Conservation (phyloP, 2,329 filamentous ascomycete species). For the Clonostachys solani region DNA sequence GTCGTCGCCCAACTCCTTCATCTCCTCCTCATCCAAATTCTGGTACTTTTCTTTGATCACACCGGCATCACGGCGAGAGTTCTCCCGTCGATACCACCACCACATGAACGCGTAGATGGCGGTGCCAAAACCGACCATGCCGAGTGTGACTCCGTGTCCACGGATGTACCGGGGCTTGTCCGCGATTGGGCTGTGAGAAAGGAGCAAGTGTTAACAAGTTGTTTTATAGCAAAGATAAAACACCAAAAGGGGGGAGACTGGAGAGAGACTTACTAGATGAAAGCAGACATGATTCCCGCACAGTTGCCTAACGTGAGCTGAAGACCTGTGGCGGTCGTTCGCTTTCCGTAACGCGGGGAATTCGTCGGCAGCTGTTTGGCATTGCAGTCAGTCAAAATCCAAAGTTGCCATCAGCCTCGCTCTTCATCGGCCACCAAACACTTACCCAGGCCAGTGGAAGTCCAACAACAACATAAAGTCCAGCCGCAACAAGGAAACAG, state of each 20-base stretch:
- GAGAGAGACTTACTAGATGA: conserved; percentile 43
- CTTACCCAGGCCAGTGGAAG: conserved; percentile 50
- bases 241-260: neutral
- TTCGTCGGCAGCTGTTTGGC: conserved; percentile 53
- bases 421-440: neutral
- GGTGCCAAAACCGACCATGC: conserved; percentile 50
- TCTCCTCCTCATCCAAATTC: conserved; percentile 37
- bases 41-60: conserved; percentile 27
- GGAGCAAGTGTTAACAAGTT: neutral
- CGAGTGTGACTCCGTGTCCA: conserved; percentile 58
- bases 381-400: neutral
- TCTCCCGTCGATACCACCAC: conserved; percentile 44
- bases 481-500: conserved; percentile 72
- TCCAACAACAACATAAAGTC: conserved; percentile 60
- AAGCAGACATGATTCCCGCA: conserved; percentile 69
- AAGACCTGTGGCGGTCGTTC: conserved; percentile 66
- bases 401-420: neutral
- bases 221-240: neutral
- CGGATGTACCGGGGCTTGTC: conserved; percentile 55
- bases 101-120: conserved; percentile 50
- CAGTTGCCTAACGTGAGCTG: conserved; percentile 69
- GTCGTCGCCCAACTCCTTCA: conserved; percentile 47
- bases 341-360: conserved; percentile 70
- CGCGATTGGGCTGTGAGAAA: conserved; percentile 24
- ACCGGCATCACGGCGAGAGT: conserved; percentile 35